phyloP scores from a whole-genome alignment of 2,329 filamentous ascomycete genomes.

The Talaromyces sp. region DNA sequence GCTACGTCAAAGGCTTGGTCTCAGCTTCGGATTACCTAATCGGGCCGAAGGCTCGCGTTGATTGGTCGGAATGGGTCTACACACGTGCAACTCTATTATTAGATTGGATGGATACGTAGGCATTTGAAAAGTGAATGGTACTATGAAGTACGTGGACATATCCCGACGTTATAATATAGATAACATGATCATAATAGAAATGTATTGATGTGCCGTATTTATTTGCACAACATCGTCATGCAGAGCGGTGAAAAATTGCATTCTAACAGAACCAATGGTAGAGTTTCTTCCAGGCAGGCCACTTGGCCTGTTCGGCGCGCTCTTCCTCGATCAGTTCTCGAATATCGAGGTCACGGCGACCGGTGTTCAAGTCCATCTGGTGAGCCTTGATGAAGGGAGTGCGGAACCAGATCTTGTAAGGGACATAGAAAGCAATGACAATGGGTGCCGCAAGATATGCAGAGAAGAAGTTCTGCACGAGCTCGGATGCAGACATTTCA shows the following conservation, averaged over 20 bases:
- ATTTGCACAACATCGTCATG: not conserved
- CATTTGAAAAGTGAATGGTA: not conserved
- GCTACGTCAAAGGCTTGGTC: conserved; percentile 10
- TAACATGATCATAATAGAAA: not conserved
- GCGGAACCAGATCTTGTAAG: conserved; percentile 70
- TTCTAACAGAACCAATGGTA: conserved; percentile 70
- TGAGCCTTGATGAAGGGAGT: conserved; percentile 64
- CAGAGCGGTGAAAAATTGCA: not conserved
- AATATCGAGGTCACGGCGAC: conserved; percentile 79
- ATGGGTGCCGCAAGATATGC: conserved; percentile 56
- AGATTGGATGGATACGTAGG: not conserved
- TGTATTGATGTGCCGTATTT: not conserved
- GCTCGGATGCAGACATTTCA: conserved; percentile 41
- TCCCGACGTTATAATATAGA: not conserved
- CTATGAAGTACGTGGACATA: not conserved
- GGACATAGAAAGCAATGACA: conserved; percentile 60
- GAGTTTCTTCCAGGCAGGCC: conserved; percentile 72
- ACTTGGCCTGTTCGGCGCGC: conserved; percentile 64
- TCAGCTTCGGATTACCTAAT: conserved; percentile 5
- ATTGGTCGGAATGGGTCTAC: not conserved
- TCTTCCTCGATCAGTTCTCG: conserved; percentile 76
- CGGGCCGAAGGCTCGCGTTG: not conserved
- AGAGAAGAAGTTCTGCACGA: conserved; percentile 67
- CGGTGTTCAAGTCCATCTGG: conserved; percentile 85
- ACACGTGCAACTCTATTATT: conserved; percentile 17